Percentiles rank a stretch among this genome's conserved stretches.
Evolutionary conservation across 2,329 filamentous ascomycete genomes (phyloP).

Genomic region (Dothistroma pini): DNA sequence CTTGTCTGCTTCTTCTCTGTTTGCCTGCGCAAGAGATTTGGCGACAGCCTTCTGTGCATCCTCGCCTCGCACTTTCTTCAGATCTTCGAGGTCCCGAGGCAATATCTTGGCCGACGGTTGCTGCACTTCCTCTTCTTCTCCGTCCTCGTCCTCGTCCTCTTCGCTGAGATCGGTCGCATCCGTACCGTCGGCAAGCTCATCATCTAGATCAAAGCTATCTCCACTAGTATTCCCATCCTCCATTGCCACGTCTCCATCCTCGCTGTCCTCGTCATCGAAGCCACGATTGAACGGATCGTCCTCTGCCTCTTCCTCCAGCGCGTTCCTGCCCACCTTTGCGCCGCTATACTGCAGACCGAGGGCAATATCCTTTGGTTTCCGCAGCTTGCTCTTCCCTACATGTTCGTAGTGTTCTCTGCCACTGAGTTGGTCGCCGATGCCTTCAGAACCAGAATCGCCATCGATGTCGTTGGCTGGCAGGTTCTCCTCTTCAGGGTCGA

Average conservation of each 20-base stretch:
- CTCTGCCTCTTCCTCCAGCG: conserved; percentile 56
- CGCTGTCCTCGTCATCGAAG: conserved; percentile 46
- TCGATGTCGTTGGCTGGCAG: conserved; percentile 44
- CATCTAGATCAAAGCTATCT: conserved; percentile 20
- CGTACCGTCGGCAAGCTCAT: conserved; percentile 37
- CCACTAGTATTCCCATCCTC: conserved; percentile 25
- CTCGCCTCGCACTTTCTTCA: conserved; percentile 48
- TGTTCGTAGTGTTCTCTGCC: conserved; percentile 84
- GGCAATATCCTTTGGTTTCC: conserved; percentile 64
- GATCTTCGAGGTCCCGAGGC: conserved; percentile 40
- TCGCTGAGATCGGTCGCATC: conserved; percentile 46
- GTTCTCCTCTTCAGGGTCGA: conserved; percentile 68
- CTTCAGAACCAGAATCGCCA: conserved; percentile 53
- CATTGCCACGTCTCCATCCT: conserved; percentile 38
- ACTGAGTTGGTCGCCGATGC: conserved; percentile 47
- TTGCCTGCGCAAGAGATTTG: conserved; percentile 61
- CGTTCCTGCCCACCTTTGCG: conserved; percentile 66
- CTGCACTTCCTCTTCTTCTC: conserved; percentile 37
- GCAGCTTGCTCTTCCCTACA: conserved; percentile 80
- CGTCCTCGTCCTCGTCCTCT: conserved; percentile 40
- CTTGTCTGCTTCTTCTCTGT: conserved; percentile 75
- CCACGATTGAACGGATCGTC: conserved; percentile 44
- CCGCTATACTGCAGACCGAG: conserved; percentile 81
- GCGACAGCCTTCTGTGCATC: conserved; percentile 62
- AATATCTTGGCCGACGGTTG: conserved; percentile 15